Percentiles rank a stretch among this genome's conserved stretches.
phyloP scores from a whole-genome alignment of 139 green algal genomes.

The Closterium sp. region DNA sequence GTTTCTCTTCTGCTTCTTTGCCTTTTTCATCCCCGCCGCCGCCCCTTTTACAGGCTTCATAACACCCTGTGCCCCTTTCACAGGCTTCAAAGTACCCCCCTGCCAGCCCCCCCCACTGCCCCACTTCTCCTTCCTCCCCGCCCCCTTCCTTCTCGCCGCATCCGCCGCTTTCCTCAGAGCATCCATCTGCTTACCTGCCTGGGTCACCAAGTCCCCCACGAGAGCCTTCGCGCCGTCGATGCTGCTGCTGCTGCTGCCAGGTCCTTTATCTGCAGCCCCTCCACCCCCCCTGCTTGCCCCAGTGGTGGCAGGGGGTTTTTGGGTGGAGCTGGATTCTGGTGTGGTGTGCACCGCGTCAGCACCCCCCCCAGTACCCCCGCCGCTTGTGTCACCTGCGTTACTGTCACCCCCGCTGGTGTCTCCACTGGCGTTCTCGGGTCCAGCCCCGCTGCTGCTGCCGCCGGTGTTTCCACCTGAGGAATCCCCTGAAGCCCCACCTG shows the following conservation, averaged over 20 bases:
- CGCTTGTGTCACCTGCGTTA: too few species aligned
- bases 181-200: background rate
- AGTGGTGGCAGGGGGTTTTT: background rate
- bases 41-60: background rate
- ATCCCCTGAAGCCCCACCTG: background rate
- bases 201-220: background rate
- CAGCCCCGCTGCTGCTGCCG: too few species aligned
- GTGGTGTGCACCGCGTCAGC: background rate
- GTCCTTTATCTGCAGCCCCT: too few species aligned
- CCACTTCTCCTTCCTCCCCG: background rate
- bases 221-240: background rate
- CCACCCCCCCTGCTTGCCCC: background rate
- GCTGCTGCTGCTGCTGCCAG: background rate
- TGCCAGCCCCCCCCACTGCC: background rate
- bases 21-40: too few species aligned
- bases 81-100: background rate
- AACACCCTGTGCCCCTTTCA: background rate
- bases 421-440: too few species aligned
- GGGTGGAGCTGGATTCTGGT: background rate
- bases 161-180: background rate
- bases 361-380: background rate
- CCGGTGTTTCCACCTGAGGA: background rate
- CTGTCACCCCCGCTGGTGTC: too few species aligned
- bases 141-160: background rate
- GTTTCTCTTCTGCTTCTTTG: too few species aligned